Conservation (phyloP, 2,329 filamentous ascomycete species). For the Penicillium sp. region DNA sequence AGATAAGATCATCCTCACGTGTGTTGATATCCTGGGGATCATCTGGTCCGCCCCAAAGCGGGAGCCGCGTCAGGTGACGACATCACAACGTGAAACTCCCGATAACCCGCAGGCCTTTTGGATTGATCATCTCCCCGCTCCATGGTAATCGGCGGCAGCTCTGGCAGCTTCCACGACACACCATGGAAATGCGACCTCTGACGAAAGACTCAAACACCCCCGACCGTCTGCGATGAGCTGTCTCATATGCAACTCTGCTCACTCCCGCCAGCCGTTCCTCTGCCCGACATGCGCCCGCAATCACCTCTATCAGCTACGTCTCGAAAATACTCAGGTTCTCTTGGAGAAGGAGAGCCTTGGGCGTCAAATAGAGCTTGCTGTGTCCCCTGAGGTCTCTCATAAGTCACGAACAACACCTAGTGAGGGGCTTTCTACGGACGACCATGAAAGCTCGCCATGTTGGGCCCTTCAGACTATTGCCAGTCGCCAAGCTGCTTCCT, state of each 20-base stretch:
- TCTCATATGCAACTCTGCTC: constrained; percentile 66
- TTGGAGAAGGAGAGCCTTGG: constrained; percentile 65
- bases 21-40: constrained; percentile 13
- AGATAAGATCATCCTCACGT: constrained; percentile 5
- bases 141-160: constrained; percentile 28
- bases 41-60: constrained; percentile 11
- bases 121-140: constrained; percentile 9
- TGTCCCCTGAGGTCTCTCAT: constrained; percentile 20
- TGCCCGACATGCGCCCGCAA: constrained; percentile 75
- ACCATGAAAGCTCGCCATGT: constrained; percentile 24
- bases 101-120: constrained; percentile 10
- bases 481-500: constrained; percentile 41
- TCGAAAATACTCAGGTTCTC: constrained; percentile 65
- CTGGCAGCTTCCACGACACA: constrained; percentile 29
- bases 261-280: constrained; percentile 67
- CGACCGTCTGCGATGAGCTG: constrained; percentile 65
- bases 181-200: constrained; percentile 34
- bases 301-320: constrained; percentile 67
- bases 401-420: not conserved
- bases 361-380: constrained; percentile 52
- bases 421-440: constrained; percentile 9
- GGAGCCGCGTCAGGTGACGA: constrained; percentile 32
- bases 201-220: constrained; percentile 19
- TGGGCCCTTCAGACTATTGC: constrained; percentile 40
- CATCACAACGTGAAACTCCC: constrained; percentile 24